Evolutionary conservation across 2,329 filamentous ascomycete species (phyloP), one percentile per base, ranked within the genome.

Genomic region (Amauroascus verrucosus): DNA sequence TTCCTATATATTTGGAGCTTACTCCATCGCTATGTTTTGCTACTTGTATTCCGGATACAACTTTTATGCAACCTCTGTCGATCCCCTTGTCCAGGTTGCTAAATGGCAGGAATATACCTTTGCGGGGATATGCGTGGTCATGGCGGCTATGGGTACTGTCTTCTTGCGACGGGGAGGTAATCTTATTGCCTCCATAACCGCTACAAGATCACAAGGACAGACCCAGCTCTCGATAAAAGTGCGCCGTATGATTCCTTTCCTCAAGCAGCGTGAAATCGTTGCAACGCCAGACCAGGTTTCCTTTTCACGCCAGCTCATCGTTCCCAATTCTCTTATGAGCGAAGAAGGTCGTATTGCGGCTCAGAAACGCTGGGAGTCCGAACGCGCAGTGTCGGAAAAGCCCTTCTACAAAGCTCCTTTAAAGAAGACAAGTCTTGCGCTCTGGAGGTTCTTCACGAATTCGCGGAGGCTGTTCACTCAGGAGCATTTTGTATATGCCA

Each of bases 1-100:
- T 54, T 75, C 76, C 67, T 84, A 82, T 65, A 75, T 84, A 57
- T 63, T 79, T 59, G 77, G 79, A 44, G 80, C 79, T 63, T 82
- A 83, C 66, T 65, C 70, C 13, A 76, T 79, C 24, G 77, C 77
- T 1, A 56, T 73, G 20, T 77, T 78, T 61, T 80, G 76, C 65
- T 72, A 80, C 54, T 59, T 65, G 35, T 80, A 76, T 61, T 73
- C 76, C 1, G 67, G 71, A 45, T 71, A 75, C 60, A 77, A 79
- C 63, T 75, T 75, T 58, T 76, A 74, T 62, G 65, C 69, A 51
- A 72, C 76, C 40, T 74, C 77, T 57, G 65, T 73, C 41, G 65
- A 77, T 56, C 69, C 76, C 6, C 75, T 79, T 13, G 67, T 76
- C 13, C 77, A 74, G 40, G 67, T 83, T 3, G 67, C 75, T 2